phyloP scores from a whole-genome alignment of 495 filamentous ascomycete species.

The Trichoderma reesei region DNA sequence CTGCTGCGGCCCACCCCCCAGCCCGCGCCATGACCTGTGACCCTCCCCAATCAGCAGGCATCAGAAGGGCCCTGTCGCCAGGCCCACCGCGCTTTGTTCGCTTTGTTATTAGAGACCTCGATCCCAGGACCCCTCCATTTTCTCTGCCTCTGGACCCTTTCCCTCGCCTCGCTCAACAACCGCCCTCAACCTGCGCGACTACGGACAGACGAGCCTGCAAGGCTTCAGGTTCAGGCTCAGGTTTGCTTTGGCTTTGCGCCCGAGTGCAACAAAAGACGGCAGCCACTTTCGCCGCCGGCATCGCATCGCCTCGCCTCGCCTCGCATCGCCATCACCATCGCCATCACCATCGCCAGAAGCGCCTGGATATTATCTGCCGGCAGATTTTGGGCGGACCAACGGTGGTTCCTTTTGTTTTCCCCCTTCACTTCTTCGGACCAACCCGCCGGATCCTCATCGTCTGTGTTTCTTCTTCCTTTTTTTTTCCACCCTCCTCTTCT shows the following conservation, averaged over 20 bases:
- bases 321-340: no score
- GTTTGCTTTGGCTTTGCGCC: neutral
- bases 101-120: slow-evolving; percentile 6
- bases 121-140: slow-evolving; percentile 7
- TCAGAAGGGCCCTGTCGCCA: slow-evolving; percentile 5
- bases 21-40: slow-evolving; percentile 3
- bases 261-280: neutral
- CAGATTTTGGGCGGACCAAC: neutral
- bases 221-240: neutral
- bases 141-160: slow-evolving; percentile 6
- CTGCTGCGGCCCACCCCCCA: neutral
- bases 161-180: neutral
- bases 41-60: slow-evolving; percentile 8
- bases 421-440: neutral
- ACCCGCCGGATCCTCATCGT: neutral
- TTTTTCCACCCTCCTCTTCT: neutral
- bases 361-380: neutral
- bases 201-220: neutral
- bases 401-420: neutral
- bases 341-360: neutral
- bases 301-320: no score
- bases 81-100: neutral
- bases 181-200: neutral
- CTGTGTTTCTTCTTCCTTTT: neutral
- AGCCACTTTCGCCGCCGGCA: neutral